These are phyloP conservation scores for Aureobasidium zeae DNA, from an alignment of 2,329 filamentous ascomycete genomes.

Conservation along the genomic window DNA sequence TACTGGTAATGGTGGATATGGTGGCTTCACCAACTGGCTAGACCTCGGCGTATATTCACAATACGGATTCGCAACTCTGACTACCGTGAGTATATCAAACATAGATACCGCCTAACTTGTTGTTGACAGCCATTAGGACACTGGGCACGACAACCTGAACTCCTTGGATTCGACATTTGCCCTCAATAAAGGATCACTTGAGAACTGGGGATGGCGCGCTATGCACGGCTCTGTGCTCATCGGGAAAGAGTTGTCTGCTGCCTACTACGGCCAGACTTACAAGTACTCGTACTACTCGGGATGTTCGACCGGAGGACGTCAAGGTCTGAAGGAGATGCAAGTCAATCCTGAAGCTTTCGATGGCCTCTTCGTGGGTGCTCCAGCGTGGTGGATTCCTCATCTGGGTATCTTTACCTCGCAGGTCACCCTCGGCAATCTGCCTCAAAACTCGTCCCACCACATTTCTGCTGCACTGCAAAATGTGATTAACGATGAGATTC, in stretches of 20 bases:
- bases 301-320: constrained; percentile 51
- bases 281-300: constrained; percentile 47
- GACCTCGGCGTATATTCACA: constrained; percentile 35
- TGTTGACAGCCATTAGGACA: constrained; percentile 36
- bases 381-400: constrained; percentile 44
- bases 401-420: constrained; percentile 38
- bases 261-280: constrained; percentile 39
- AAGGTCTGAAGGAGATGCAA: constrained; percentile 48
- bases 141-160: constrained; percentile 35
- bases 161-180: constrained; percentile 31
- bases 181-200: constrained; percentile 29
- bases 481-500: constrained; percentile 36
- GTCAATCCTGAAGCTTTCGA: constrained; percentile 49
- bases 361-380: constrained; percentile 45
- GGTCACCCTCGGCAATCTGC: constrained; percentile 41
- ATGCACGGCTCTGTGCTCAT: constrained; percentile 43
- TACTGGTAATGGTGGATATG: constrained; percentile 40
- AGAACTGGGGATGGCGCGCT: constrained; percentile 33
- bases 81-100: neutral
- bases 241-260: constrained; percentile 40
- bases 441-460: constrained; percentile 36
- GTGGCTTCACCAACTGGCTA: constrained; percentile 39
- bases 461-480: constrained; percentile 36
- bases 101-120: constrained; percentile 32
- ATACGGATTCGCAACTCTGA: neutral